Base-by-base conservation (phyloP, 1,284 basidiomycete species). In the Hemileia vastatrix region DNA sequence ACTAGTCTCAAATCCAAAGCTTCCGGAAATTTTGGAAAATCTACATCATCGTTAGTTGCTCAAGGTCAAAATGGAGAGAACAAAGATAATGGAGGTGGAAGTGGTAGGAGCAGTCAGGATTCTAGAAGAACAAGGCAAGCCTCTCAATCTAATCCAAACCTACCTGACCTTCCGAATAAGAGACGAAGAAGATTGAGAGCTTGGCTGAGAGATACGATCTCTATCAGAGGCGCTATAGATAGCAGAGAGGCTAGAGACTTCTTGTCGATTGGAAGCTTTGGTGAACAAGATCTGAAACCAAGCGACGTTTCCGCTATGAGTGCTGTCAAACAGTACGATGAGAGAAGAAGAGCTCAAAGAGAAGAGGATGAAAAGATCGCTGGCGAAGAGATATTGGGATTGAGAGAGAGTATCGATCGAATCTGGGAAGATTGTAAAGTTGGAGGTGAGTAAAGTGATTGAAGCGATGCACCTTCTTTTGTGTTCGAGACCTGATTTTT, bases 151-250 rank as follows among this genome's bases (percentile, higher is more conserved):
- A n/a, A n/a, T n/a, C n/a, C n/a, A n/a, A n/a, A n/a, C n/a, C n/a
- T n/a, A n/a, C n/a, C n/a, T n/a, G n/a, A n/a, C n/a, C n/a, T n/a
- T n/a, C n/a, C n/a, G n/a, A 40, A 40, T 15, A 40, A 40, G 36
- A 40, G 36, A 40, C 68, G 72, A 21, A 67, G 70, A 24, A 68
- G 71, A 64, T 67, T 74, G 32, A 70, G 72, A 23, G 67, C 55
- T 44, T 74, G 72, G 72, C 66, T 74, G 47, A 68, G 72, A 32
- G 72, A 74, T 55, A 65, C 72, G n/a, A 64, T 74, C 24, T 65
- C 72, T 4, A 58, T 72, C 40, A 72, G 72, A 54, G 72, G 71
- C 31, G 64, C 71, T 0, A 66, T 67, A 4, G 71, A 74, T 32
- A 68, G 68, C 50, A 54, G 52, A 40, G 72, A 74, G 52, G 69